Percentiles rank a stretch among this genome's conserved stretches.
Conservation (phyloP, 495 filamentous ascomycete genomes). For the Trichoderma orchidacearum region DNA sequence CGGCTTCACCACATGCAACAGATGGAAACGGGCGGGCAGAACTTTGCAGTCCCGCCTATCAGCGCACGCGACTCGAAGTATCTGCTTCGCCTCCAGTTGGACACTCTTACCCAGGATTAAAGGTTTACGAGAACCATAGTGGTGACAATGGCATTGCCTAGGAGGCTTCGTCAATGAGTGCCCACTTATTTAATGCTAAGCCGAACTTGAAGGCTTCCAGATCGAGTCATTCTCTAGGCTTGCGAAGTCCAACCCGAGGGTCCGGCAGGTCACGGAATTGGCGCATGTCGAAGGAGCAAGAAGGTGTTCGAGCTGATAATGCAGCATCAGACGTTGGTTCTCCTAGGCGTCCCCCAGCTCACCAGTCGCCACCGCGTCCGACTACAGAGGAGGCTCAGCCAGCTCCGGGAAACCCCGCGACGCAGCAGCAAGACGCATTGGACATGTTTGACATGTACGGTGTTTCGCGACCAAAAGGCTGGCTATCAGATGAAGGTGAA, state of each 20-base stretch:
- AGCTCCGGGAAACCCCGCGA: conserved; percentile 6
- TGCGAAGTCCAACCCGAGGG: neutral
- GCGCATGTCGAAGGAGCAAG: neutral
- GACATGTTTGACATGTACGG: conserved; percentile 13
- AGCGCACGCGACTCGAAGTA: neutral
- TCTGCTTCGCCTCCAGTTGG: neutral
- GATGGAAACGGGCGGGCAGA: neutral
- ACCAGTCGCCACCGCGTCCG: neutral
- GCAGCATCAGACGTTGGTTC: neutral
- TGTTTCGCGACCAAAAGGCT: conserved; percentile 8
- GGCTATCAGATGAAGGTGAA: conserved; percentile 5
- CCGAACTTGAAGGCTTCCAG: neutral
- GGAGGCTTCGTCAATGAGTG: neutral
- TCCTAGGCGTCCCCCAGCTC: neutral
- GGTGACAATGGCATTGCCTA: neutral
- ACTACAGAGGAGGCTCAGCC: neutral
- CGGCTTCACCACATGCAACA: neutral
- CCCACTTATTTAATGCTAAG: neutral
- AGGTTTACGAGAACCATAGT: neutral
- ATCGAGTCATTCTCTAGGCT: neutral
- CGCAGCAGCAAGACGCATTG: conserved; percentile 9
- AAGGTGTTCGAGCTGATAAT: neutral
- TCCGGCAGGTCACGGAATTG: neutral
- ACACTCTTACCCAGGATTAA: neutral
- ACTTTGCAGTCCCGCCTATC: neutral